phyloP scores from a whole-genome alignment of 805 yeast genomes.

The Deakozyma indianensis region DNA sequence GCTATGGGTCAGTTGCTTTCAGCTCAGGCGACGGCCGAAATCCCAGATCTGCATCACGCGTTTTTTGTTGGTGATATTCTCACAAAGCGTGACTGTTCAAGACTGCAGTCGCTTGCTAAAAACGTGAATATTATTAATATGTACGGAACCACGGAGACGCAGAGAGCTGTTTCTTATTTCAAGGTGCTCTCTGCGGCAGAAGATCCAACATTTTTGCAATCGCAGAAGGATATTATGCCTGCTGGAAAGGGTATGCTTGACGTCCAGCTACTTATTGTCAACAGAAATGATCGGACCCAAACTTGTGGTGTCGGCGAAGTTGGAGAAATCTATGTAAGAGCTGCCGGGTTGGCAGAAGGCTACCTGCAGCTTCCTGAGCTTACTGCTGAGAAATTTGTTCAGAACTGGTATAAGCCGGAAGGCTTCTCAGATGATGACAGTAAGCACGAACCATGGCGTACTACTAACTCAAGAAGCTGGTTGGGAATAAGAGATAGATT shows the following conservation, averaged over 20 bases:
- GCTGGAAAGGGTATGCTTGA: conserved; percentile 97
- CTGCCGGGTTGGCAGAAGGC: conserved; percentile 96
- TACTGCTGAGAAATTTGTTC: conserved; percentile 74
- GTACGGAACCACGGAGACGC: conserved; percentile 99
- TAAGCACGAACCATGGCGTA: conserved; percentile 44
- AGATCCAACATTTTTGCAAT: conserved; percentile 61
- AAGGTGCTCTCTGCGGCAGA: conserved; percentile 62
- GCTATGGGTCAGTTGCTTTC: conserved; percentile 98
- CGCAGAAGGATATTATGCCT: conserved; percentile 91
- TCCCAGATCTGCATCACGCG: conserved; percentile 83
- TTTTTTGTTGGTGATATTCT: conserved; percentile 96
- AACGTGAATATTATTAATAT: conserved; percentile 86
- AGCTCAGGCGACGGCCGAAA: conserved; percentile 84
- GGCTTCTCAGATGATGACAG: conserved; percentile 28
- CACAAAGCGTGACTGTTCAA: conserved; percentile 91
- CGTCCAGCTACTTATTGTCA: conserved; percentile 87
- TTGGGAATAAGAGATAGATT: conserved; percentile 89
- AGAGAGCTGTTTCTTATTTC: conserved; percentile 91
- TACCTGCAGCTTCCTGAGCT: conserved; percentile 84
- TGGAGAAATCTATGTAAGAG: conserved; percentile 96
- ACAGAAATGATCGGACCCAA: conserved; percentile 74
- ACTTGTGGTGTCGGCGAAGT: conserved; percentile 98
- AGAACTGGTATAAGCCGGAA: conserved; percentile 59
- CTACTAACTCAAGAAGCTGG: conserved; percentile 38
- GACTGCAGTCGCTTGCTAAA: conserved; percentile 82